Evolutionary conservation across 192 early-diverging fungal genomes (phyloP), one percentile per base, ranked within the genome.

Genomic region (Umbelopsis sp.): DNA sequence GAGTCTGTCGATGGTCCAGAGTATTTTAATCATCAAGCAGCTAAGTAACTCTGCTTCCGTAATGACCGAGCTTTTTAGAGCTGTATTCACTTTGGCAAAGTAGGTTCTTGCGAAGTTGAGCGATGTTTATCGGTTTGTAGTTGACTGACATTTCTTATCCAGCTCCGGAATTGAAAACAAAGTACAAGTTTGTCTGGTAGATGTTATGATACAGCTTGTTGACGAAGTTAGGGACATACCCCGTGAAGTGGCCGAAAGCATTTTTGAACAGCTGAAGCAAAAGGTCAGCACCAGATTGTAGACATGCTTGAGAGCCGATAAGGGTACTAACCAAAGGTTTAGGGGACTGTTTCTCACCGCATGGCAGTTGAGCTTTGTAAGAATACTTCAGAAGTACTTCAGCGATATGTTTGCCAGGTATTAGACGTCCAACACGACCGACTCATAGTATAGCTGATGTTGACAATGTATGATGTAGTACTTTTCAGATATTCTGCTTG

Each of bases 341-440:
- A 41, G 38, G 4, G 8, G 7, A 41, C 38, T 11, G 38, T 41
- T 41, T 41, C 38, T 3, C 84, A 89, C 76, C 82, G 90, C 74
- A 80, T 99, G 73, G 94, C 96, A 7, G 79, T 91, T 31, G 95
- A 96, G 65, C 76, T 98, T 44, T 95, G 92, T 67, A 91, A 85
- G 32, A 76, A 74, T 12, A 85, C 88, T 45, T 81, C 93, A 0
- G 95, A 95, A 36, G 80, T 88, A 2, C 87, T 99, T 34, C 97
- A 99, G 77, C 86, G 92, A 72, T 96, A 96, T 77, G 88, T 98
- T 14, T 96, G 90, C 70, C 93, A 96, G 79, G 87, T 89, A 74
- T 21, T n/a, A 41, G 38, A 11, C 1, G 38, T 41, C 38, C 12
- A 6, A 41, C 7, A 11, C 38, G 38, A 6, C 4, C 12, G 38